phyloP scores from a whole-genome alignment of 2,329 filamentous ascomycete genomes.

The Ophiocordyceps robertsii region DNA sequence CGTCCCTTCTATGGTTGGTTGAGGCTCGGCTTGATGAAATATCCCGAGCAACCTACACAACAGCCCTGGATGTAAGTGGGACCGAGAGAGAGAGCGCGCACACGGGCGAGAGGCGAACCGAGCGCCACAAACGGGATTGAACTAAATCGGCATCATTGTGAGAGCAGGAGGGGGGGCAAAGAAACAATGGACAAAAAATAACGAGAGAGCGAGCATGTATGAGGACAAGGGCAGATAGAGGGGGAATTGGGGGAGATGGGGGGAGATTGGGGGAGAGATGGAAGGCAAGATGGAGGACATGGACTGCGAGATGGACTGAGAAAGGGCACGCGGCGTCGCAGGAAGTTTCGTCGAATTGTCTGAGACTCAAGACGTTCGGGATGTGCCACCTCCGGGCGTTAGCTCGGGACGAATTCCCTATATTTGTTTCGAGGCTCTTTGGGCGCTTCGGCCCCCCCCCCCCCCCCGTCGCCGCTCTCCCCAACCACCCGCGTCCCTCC shows the following conservation, averaged over 20 bases:
- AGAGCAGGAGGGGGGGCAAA: neutral
- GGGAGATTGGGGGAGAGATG: neutral
- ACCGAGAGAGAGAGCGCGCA: neutral
- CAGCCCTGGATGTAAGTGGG: neutral
- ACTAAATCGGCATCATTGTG: neutral
- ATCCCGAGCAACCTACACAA: neutral
- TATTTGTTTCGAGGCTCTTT: neutral
- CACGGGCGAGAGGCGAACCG: neutral
- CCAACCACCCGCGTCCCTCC: too few species aligned
- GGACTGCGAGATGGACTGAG: neutral
- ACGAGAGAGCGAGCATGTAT: neutral
- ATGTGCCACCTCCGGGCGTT: conserved; percentile 16
- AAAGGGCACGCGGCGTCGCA: neutral
- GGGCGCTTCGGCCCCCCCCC: neutral
- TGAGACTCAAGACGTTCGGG: conserved; percentile 15
- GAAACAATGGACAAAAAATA: neutral
- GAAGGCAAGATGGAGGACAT: too few species aligned
- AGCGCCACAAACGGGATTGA: neutral
- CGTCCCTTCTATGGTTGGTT: neutral
- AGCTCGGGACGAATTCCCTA: conserved; percentile 1
- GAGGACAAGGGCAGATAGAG: neutral
- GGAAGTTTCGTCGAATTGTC: conserved; percentile 7
- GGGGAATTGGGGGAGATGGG: neutral
- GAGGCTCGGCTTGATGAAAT: neutral
- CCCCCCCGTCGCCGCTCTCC: neutral